Conservation (phyloP, 345 rosid species). For the Luvunga scandens region DNA sequence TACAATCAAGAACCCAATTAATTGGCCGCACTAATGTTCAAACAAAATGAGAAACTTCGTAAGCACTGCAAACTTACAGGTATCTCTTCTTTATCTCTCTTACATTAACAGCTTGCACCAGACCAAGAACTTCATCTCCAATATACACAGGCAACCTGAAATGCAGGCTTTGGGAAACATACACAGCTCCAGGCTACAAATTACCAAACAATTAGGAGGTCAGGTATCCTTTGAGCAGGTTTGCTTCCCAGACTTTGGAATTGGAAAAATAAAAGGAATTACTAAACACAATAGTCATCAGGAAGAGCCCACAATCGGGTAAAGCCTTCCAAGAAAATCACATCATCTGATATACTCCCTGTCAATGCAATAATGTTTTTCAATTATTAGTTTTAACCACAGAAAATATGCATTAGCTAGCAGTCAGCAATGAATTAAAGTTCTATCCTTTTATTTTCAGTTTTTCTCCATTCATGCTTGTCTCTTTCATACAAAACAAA, state of each 20-base stretch:
- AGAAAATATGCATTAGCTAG: not conserved
- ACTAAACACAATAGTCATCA: not conserved
- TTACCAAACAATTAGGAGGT: not conserved
- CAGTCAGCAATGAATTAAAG: not conserved
- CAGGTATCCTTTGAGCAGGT: not conserved
- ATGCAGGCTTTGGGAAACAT: conserved; percentile 76
- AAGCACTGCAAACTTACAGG: conserved; percentile 44
- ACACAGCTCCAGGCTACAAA: conserved; percentile 79
- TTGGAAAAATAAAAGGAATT: not conserved
- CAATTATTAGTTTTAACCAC: not conserved
- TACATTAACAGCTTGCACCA: conserved; percentile 47
- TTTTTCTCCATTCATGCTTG: not conserved
- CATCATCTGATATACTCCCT: not conserved
- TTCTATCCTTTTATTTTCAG: not conserved
- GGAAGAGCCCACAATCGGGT: not conserved
- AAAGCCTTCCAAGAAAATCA: not conserved
- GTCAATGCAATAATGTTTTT: not conserved
- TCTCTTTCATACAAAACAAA: not conserved
- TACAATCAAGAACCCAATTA: not conserved
- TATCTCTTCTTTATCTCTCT: conserved; percentile 57
- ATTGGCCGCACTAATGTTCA: not conserved
- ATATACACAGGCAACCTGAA: conserved; percentile 71
- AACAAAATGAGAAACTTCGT: not conserved
- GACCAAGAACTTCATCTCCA: conserved; percentile 63
- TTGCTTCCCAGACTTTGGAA: no score